Percentiles rank a stretch among this genome's conserved stretches.
Conservation (phyloP, 73 alveolate genomes). For the Paramecium sonneborni region DNA sequence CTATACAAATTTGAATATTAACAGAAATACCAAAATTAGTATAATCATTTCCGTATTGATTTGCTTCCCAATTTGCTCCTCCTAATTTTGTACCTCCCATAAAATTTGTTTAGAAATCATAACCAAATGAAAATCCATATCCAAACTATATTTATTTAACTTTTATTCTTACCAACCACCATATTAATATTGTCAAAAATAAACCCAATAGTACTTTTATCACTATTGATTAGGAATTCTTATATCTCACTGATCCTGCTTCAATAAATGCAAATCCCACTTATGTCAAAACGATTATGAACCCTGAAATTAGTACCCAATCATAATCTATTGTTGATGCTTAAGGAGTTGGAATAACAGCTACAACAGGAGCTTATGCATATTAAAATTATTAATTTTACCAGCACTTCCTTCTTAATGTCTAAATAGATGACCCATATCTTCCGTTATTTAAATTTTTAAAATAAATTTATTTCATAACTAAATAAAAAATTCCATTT, state of each 20-base stretch:
- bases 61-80: slow-evolving; percentile 27
- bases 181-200: not conserved
- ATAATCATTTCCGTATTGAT: not conserved
- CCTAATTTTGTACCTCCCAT: slow-evolving; percentile 55
- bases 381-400: not conserved
- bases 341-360: not conserved
- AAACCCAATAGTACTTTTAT: slow-evolving; percentile 41
- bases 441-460: not conserved
- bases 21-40: slow-evolving; percentile 46
- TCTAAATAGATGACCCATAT: slow-evolving; percentile 41
- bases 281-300: not conserved
- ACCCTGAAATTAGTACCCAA: slow-evolving; percentile 55
- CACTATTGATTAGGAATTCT: slow-evolving; percentile 36
- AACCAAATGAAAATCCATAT: slow-evolving; percentile 54
- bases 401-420: not conserved
- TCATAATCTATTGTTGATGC: not conserved
- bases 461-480: slow-evolving; percentile 26
- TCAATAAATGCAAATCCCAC: slow-evolving; percentile 51
- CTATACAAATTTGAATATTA: slow-evolving; percentile 30
- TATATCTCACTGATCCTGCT: slow-evolving; percentile 51
- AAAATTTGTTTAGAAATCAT: slow-evolving; percentile 16
- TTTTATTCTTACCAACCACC: not conserved
- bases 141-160: slow-evolving; percentile 24
- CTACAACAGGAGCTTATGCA: not conserved
- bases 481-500: not conserved